A percentile compares a stretch with the other conserved stretches of the same genome.
phyloP scores from a whole-genome alignment of 306 rosid genomes.

The Sesbania bispinosa region DNA sequence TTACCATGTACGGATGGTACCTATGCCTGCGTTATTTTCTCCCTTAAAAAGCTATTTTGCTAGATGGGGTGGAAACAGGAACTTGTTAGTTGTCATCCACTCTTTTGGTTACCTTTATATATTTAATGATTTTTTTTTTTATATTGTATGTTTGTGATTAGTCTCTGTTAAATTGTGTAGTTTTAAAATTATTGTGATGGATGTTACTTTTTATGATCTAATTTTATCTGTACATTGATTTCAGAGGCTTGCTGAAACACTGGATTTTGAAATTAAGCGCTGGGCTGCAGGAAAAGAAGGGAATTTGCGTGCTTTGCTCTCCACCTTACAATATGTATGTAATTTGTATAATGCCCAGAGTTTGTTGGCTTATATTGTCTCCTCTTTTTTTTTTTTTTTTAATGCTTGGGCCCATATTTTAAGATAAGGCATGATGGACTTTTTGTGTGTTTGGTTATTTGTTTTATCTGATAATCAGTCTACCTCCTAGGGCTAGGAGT shows the following conservation, averaged over 20 bases:
- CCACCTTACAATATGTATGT: conserved; percentile 91
- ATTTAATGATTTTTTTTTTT: neutral
- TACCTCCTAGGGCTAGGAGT: conserved; percentile 15
- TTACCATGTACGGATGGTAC: neutral
- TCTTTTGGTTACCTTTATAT: neutral
- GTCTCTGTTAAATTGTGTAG: neutral
- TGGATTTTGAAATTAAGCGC: conserved; percentile 92
- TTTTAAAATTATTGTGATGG: conserved; percentile 2
- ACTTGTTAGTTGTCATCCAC: neutral
- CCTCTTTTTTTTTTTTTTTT: neutral
- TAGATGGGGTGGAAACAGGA: neutral
- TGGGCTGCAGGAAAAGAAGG: conserved; percentile 99
- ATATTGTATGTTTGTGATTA: conserved; percentile 9
- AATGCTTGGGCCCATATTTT: conserved; percentile 1
- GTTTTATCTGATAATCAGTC: neutral
- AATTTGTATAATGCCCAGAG: conserved; percentile 4
- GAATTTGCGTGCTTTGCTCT: conserved; percentile 87
- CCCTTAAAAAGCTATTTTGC: neutral
- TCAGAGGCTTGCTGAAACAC: conserved; percentile 83
- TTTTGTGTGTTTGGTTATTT: too few relatives aligned
- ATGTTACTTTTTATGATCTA: conserved; percentile 15
- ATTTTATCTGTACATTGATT: conserved; percentile 26
- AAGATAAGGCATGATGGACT: neutral
- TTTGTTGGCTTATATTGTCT: neutral
- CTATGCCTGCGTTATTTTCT: neutral